Conservation (phyloP, 1,284 basidiomycete species). For the Fistulina hepatica region DNA sequence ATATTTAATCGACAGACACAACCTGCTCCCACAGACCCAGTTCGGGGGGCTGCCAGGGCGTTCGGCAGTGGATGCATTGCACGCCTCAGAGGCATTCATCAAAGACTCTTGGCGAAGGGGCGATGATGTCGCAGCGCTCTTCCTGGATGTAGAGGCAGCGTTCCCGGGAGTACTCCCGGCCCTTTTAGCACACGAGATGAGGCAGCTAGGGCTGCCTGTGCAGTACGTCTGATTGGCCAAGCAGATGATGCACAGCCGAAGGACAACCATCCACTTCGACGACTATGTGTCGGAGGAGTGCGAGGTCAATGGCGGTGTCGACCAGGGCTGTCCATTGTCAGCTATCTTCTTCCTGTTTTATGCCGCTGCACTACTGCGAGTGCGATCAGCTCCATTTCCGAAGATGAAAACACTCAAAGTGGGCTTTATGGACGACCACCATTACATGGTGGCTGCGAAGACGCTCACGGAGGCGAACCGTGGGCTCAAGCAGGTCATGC, state of each 20-base stretch:
- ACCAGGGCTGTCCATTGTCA: constrained; percentile 22
- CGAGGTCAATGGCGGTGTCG: constrained; percentile 18
- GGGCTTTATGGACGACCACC: too few relatives aligned
- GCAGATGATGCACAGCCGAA: constrained; percentile 9
- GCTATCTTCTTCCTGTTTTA: constrained; percentile 22
- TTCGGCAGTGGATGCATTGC: constrained; percentile 19
- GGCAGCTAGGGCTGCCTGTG: constrained; percentile 12
- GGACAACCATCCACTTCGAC: constrained; percentile 15
- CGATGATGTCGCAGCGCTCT: constrained; percentile 18
- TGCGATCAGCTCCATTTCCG: too few relatives aligned
- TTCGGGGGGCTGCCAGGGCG: constrained; percentile 20
- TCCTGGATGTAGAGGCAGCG: constrained; percentile 24
- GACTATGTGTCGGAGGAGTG: constrained; percentile 11
- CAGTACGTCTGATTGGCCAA: constrained; percentile 11
- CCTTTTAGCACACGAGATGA: constrained; percentile 23
- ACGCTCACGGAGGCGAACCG: too few relatives aligned
- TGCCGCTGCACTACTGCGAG: too few relatives aligned
- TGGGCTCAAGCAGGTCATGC: too few relatives aligned
- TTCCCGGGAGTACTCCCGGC: constrained; percentile 23
- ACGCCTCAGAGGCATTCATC: constrained; percentile 16
- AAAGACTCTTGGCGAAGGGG: constrained; percentile 17
- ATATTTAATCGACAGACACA: constrained; percentile 12
- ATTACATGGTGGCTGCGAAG: too few relatives aligned
- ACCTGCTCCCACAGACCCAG: constrained; percentile 16
- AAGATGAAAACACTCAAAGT: too few relatives aligned